A percentile compares a stretch with the other conserved stretches of the same genome.
Evolutionary conservation across 176 grass and related monocot species (phyloP).

Genomic region (Lolium perenne): DNA sequence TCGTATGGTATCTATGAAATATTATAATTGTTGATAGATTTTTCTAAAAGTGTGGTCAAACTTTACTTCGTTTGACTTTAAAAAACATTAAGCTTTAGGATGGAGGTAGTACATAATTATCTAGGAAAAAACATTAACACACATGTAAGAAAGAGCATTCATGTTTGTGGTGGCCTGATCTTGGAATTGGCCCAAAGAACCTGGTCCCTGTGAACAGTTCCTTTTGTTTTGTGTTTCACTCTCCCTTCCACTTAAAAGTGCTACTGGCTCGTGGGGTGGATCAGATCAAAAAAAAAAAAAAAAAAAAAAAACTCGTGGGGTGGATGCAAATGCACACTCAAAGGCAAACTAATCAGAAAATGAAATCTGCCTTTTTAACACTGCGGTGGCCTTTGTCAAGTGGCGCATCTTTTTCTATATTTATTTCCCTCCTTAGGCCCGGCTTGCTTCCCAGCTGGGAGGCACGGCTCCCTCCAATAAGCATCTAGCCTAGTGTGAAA

Average conservation of each 20-base stretch:
- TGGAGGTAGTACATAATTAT: too few relatives aligned
- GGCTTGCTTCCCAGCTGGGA: conserved; percentile 42
- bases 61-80: too few relatives aligned
- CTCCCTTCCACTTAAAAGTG: background rate
- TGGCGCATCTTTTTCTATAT: background rate
- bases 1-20: too few relatives aligned
- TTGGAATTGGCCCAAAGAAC: background rate
- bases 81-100: too few relatives aligned
- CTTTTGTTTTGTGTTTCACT: background rate
- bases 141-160: too few relatives aligned
- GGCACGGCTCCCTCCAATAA: conserved; percentile 11
- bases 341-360: background rate
- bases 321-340: background rate
- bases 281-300: too few relatives aligned
- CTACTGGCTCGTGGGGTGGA: background rate
- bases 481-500: conserved; percentile 34
- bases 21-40: too few relatives aligned
- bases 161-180: too few relatives aligned
- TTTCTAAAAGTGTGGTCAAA: too few relatives aligned
- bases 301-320: background rate
- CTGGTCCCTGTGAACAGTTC: background rate
- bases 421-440: conserved; percentile 31
- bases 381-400: background rate
- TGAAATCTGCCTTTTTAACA: background rate
- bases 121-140: too few relatives aligned